Evolutionary conservation across 2,329 filamentous ascomycete species (phyloP).

Genomic region (Hymenotorrendiella dingleyae): DNA sequence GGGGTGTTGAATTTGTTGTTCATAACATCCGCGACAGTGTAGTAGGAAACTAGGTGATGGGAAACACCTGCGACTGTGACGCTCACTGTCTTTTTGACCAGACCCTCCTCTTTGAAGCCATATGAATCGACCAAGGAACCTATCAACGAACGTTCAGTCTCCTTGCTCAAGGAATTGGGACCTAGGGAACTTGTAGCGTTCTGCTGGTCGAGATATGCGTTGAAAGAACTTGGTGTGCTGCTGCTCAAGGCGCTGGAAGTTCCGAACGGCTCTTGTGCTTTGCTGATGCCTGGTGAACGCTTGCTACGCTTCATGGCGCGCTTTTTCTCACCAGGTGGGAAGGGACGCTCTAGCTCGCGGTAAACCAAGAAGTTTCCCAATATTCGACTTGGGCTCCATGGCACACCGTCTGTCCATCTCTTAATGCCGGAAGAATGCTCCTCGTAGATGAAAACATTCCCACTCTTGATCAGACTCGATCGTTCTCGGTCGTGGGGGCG

Average conservation of each 20-base stretch:
- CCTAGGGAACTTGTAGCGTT: no score
- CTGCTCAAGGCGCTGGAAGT: conserved; percentile 11
- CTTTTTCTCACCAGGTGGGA: conserved; percentile 80
- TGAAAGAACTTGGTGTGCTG: conserved; percentile 9
- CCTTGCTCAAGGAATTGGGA: conserved; percentile 24
- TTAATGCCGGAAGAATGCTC: conserved; percentile 88
- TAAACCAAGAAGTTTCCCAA: conserved; percentile 97
- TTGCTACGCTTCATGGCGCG: conserved; percentile 68
- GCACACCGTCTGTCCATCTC: conserved; percentile 86
- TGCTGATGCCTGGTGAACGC: conserved; percentile 28
- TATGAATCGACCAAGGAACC: conserved; percentile 89
- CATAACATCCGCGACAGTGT: conserved; percentile 74
- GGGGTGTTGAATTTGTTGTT: conserved; percentile 50
- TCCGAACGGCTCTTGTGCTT: conserved; percentile 19
- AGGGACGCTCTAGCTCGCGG: conserved; percentile 94
- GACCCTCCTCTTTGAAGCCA: conserved; percentile 72
- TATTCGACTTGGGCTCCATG: conserved; percentile 89
- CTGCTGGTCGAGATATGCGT: conserved; percentile 18
- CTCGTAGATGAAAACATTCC: conserved; percentile 86
- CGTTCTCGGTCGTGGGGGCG: conserved; percentile 84
- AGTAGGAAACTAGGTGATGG: conserved; percentile 87
- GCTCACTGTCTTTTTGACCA: conserved; percentile 92
- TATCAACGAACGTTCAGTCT: conserved; percentile 43
- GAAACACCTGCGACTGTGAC: conserved; percentile 67
- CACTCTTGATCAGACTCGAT: conserved; percentile 69